Evolutionary conservation across 2,329 filamentous ascomycete genomes (phyloP), one percentile per base, ranked within the genome.

Genomic region (Claviceps capensis): DNA sequence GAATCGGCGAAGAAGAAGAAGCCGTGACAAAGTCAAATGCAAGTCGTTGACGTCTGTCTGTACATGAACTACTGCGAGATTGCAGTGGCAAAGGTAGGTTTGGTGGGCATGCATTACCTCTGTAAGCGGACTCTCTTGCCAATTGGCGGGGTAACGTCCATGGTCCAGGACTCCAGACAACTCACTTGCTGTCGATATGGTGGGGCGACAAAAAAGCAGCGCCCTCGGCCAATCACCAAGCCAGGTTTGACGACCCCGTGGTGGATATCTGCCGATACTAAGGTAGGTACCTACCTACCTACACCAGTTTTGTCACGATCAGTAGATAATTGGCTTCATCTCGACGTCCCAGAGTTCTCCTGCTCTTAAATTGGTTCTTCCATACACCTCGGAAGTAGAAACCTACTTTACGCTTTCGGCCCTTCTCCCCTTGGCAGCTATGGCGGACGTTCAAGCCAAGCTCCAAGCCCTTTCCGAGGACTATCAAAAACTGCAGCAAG

Each of bases 381-480:
- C 30, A 23, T 14, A 36, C n/a, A 9, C 34, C 6, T 26, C 8
- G 14, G 22, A 44, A 23, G 48, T 43, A 4, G 5, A 34, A 11
- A 13, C 5, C 34, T 22, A 38, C 41, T 44, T 14, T 5, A 46
- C 43, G 17, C 41, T 23, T 30, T 46, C 19, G 11, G 37, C 23
- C 7, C 34, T 30, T 17, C 26, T 45, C 8, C 8, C 14, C 17
- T 16, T 34, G 17, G 13, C 48, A 50, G 47, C 52, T 56, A 89
- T 89, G 83, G 78, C 83, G 53, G 82, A 88, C 56, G 69, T 78
- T 56, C 88, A 95, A 66, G 85, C 84, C 55, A 79, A 80, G 62
- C 76, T 96, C 26, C 90, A 96, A 71, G 73, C 76, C 50, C 79
- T 96, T 44, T 89, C 88, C 0, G 89, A 96, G 50, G 85, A 95